These are phyloP conservation scores for Coemansia sp. DNA, from an alignment of 192 early-diverging fungal species.

Conservation along the genomic window DNA sequence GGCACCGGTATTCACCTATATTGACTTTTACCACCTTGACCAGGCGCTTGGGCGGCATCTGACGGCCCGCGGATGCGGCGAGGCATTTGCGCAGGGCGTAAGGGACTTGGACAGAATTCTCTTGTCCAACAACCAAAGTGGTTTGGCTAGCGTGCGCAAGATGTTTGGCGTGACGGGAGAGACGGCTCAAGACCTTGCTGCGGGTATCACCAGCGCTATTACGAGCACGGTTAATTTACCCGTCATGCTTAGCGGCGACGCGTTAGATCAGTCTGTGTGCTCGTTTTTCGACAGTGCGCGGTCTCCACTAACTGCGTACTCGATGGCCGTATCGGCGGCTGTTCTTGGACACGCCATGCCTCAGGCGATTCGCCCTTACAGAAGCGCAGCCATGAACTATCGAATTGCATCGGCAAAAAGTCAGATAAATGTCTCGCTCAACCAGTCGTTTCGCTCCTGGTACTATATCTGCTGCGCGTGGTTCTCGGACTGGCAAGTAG, in stretches of 20 bases:
- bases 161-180: conserved; percentile 4
- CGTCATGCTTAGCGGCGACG: conserved; percentile 9
- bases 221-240: conserved; percentile 7
- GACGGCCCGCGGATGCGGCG: conserved; percentile 30
- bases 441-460: conserved; percentile 33
- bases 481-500: conserved; percentile 58
- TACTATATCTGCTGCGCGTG: conserved; percentile 62
- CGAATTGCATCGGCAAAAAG: background rate
- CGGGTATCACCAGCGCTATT: conserved; percentile 26
- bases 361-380: conserved; percentile 14
- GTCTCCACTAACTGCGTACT: conserved; percentile 17
- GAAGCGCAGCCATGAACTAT: background rate
- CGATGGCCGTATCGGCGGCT: conserved; percentile 6
- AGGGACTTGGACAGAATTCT: conserved; percentile 42
- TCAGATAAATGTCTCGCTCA: background rate
- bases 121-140: conserved; percentile 11
- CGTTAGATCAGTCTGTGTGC: conserved; percentile 22
- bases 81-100: conserved; percentile 32
- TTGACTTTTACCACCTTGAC: conserved; percentile 59
- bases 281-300: conserved; percentile 17
- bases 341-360: conserved; percentile 11
- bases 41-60: conserved; percentile 33
- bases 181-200: conserved; percentile 13
- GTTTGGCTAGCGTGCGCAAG: conserved; percentile 5
- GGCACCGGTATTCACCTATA: conserved; percentile 58